phyloP scores from a whole-genome alignment of 2,329 filamentous ascomycete genomes.

The Neurospora sp. region DNA sequence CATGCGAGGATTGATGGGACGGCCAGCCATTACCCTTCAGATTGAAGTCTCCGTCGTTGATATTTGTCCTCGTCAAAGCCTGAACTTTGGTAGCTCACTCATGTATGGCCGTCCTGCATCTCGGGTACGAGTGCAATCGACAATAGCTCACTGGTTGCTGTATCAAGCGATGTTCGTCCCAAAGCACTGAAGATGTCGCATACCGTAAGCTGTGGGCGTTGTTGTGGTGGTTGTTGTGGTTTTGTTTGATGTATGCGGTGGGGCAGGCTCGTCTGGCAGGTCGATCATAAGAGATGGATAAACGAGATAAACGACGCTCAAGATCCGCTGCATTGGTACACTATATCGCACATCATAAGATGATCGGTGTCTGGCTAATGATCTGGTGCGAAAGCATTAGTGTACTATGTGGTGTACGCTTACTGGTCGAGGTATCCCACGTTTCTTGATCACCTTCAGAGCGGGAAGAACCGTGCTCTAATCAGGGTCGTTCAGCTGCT shows the following conservation, averaged over 20 bases:
- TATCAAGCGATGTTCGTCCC: background rate
- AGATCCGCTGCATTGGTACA: background rate
- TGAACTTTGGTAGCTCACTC: background rate
- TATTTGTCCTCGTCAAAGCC: background rate
- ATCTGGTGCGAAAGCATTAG: background rate
- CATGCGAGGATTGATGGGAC: background rate
- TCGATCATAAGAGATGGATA: background rate
- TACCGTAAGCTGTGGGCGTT: background rate
- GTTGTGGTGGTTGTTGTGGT: background rate
- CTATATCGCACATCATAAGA: background rate
- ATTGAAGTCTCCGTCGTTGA: background rate
- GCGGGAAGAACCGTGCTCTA: background rate
- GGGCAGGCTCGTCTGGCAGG: background rate
- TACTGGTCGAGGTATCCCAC: background rate
- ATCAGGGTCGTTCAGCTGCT: background rate
- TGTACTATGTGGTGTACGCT: background rate
- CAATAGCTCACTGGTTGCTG: background rate
- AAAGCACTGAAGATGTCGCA: background rate
- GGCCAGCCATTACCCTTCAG: background rate
- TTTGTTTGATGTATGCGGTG: background rate
- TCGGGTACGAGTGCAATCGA: background rate
- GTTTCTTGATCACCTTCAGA: background rate
- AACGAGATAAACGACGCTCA: background rate
- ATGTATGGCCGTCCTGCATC: background rate
- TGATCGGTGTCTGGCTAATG: background rate